Conservation (phyloP, 2,329 filamentous ascomycete species). For the Diaporthe citrichinensis region DNA sequence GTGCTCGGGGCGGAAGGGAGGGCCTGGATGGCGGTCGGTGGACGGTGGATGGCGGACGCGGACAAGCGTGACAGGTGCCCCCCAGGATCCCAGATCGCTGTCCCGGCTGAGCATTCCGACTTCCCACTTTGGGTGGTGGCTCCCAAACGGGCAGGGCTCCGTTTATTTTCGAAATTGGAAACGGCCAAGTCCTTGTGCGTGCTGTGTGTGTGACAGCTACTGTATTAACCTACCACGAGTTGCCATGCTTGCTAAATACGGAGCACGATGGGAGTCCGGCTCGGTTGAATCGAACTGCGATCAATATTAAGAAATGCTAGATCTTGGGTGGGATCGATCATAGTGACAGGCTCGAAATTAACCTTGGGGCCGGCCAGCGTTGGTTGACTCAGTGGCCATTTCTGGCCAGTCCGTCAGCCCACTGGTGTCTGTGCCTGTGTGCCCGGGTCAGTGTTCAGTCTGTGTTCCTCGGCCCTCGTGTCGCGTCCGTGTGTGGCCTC, state of each 20-base stretch:
- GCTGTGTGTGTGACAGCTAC: conserved; percentile 28
- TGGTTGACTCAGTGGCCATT: conserved; percentile 20
- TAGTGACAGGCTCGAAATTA: conserved; percentile 4
- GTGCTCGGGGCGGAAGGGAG: conserved; percentile 23
- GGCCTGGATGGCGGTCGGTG: conserved; percentile 10
- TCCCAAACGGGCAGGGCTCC: conserved; percentile 24
- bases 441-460: conserved; percentile 7
- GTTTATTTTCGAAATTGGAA: conserved; percentile 12
- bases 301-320: conserved; percentile 3
- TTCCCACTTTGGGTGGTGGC: neutral
- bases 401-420: conserved; percentile 3
- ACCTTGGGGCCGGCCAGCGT: neutral
- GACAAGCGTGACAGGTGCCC: neutral
- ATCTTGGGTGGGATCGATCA: conserved; percentile 31
- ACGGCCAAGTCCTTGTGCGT: neutral
- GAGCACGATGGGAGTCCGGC: neutral
- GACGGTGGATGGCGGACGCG: conserved; percentile 20
- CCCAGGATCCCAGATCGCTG: conserved; percentile 19
- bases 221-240: neutral
- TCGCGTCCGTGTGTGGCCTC: neutral
- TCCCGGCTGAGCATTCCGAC: conserved; percentile 23
- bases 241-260: conserved; percentile 17
- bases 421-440: neutral
- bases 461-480: neutral
- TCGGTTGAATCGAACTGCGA: neutral